phyloP scores from a whole-genome alignment of 768 basidiomycete genomes.

The Podaxis sp. region DNA sequence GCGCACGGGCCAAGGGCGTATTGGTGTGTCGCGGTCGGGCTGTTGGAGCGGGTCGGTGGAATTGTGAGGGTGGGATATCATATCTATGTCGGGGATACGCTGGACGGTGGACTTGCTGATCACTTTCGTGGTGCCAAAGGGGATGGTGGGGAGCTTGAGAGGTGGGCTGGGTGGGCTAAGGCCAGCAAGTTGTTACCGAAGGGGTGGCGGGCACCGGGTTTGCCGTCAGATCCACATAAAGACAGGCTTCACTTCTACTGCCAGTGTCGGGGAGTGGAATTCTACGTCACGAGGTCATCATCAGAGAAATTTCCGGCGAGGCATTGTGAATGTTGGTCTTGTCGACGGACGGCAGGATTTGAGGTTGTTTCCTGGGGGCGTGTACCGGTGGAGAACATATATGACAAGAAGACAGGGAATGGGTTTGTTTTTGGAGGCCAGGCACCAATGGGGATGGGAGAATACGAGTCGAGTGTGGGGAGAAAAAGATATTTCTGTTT shows the following conservation, averaged over 20 bases:
- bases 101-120: slow-evolving; percentile 32
- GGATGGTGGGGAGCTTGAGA: slow-evolving; percentile 17
- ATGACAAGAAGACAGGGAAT: slow-evolving; percentile 11
- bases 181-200: slow-evolving; percentile 21
- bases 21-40: slow-evolving; percentile 27
- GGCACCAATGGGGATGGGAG: slow-evolving; percentile 23
- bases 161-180: slow-evolving; percentile 16
- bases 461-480: slow-evolving; percentile 29
- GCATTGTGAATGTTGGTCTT: slow-evolving; percentile 28
- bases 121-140: slow-evolving; percentile 18
- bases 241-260: slow-evolving; percentile 23
- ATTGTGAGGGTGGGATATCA: slow-evolving; percentile 24
- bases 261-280: slow-evolving; percentile 24
- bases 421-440: background rate
- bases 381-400: slow-evolving; percentile 26
- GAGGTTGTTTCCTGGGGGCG: slow-evolving; percentile 29
- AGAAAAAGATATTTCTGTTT: slow-evolving; percentile 28
- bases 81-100: slow-evolving; percentile 26
- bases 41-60: slow-evolving; percentile 24
- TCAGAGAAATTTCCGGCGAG: slow-evolving; percentile 28
- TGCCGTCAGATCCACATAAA: background rate
- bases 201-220: slow-evolving; percentile 20
- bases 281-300: slow-evolving; percentile 27
- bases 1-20: slow-evolving; percentile 7
- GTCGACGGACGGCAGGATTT: slow-evolving; percentile 26